A percentile compares a stretch with the other conserved stretches of the same genome.
These are phyloP conservation scores for Globisporangium ultimum DNA, from an alignment of 352 stramenopile species.

Conservation along the genomic window DNA sequence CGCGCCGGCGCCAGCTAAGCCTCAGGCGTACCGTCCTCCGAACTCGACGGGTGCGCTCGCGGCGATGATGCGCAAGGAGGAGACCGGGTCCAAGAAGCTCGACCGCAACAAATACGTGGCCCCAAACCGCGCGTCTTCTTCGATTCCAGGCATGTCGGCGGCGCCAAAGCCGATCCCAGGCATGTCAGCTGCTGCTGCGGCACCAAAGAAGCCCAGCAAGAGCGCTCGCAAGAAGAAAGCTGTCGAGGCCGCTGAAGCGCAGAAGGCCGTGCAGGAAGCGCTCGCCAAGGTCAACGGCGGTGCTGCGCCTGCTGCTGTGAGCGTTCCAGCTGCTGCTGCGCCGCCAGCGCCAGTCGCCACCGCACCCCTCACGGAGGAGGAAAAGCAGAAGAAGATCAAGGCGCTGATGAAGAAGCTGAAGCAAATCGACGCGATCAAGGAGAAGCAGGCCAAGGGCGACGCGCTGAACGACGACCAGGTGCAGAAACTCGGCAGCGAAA, in stretches of 20 bases:
- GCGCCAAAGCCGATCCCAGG: slow-evolving; percentile 52
- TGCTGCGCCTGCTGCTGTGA: slow-evolving; percentile 8
- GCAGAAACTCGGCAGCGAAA: slow-evolving; percentile 70
- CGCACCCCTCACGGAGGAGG: slow-evolving; percentile 52
- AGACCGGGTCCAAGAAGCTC: slow-evolving; percentile 75
- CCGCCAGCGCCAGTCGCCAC: slow-evolving; percentile 9
- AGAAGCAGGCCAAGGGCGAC: slow-evolving; percentile 65
- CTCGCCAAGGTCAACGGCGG: slow-evolving; percentile 37
- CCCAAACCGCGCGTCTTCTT: slow-evolving; percentile 24
- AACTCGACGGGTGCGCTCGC: slow-evolving; percentile 89
- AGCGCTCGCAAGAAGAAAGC: slow-evolving; percentile 83
- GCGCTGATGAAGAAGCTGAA: slow-evolving; percentile 84
- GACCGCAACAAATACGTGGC: slow-evolving; percentile 84
- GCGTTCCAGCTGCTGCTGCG: slow-evolving; percentile 1
- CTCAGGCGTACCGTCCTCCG: slow-evolving; percentile 83
- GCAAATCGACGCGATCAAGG: slow-evolving; percentile 84
- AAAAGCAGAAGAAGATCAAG: slow-evolving; percentile 88
- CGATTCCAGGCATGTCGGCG: slow-evolving; percentile 45
- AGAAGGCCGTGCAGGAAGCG: slow-evolving; percentile 57
- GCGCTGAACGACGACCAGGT: slow-evolving; percentile 79
- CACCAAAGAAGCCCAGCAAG: slow-evolving; percentile 75
- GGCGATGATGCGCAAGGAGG: slow-evolving; percentile 91
- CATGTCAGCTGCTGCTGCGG: slow-evolving; percentile 42
- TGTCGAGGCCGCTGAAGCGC: slow-evolving; percentile 65
- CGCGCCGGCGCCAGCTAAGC: slow-evolving; percentile 50